phyloP scores from a whole-genome alignment of 139 green algal genomes.

The Chlorella vulgaris region DNA sequence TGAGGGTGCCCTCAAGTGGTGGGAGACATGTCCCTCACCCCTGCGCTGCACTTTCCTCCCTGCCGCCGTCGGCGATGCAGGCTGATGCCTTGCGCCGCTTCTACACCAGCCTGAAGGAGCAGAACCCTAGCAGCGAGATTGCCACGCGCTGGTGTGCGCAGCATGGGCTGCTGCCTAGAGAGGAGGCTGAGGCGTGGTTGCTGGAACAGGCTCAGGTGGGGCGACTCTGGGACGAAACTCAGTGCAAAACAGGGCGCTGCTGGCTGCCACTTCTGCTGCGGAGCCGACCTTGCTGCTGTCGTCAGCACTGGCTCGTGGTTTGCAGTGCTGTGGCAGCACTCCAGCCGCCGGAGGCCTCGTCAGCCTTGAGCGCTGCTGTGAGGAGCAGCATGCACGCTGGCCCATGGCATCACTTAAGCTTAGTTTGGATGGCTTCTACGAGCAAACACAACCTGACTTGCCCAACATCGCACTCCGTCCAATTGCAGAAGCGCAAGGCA shows the following conservation, averaged over 20 bases:
- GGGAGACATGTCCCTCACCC: background rate
- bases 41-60: background rate
- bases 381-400: background rate
- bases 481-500: background rate
- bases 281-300: background rate
- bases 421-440: too few species aligned
- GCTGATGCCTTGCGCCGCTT: conserved; percentile 77
- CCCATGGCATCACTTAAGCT: too few species aligned
- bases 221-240: too few species aligned
- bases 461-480: too few species aligned
- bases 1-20: background rate
- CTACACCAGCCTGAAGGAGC: conserved; percentile 75
- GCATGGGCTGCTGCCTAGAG: conserved; percentile 63
- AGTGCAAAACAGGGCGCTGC: too few species aligned
- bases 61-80: conserved; percentile 34
- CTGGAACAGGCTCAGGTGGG: conserved; percentile 29
- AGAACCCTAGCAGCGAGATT: conserved; percentile 78
- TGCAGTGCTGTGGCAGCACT: too few species aligned
- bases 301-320: too few species aligned
- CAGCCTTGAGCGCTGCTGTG: background rate
- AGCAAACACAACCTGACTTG: background rate
- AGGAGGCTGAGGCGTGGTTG: conserved; percentile 64
- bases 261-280: background rate
- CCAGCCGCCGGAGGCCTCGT: too few species aligned
- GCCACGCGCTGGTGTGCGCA: conserved; percentile 63